These are phyloP conservation scores for Cystobasidium sp. DNA, from an alignment of 1,284 basidiomycete genomes.

Conservation along the genomic window DNA sequence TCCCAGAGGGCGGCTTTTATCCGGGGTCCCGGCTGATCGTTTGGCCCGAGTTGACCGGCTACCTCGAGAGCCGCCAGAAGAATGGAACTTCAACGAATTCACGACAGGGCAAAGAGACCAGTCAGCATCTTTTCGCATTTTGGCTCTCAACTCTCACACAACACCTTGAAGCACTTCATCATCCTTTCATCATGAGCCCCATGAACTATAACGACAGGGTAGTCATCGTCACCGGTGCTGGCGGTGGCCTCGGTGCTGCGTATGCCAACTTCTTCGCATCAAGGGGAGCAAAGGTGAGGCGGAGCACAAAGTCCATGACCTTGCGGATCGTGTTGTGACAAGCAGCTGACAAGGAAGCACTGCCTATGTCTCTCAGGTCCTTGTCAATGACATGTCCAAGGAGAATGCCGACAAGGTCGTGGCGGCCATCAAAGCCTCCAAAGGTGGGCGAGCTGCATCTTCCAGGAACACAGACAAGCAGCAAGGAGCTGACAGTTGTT, in stretches of 20 bases:
- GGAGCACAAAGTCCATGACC: constrained; percentile 15
- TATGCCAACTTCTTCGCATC: constrained; percentile 90
- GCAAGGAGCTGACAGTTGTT: not conserved
- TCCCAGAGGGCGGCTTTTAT: too few relatives aligned
- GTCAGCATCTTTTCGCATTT: not conserved
- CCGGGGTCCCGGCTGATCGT: too few relatives aligned
- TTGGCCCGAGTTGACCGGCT: not conserved
- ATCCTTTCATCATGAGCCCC: not conserved
- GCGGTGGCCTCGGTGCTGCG: constrained; percentile 90
- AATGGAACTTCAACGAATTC: not conserved
- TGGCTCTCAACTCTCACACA: too few relatives aligned
- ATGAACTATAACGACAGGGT: constrained; percentile 88
- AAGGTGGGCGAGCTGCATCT: constrained; percentile 62
- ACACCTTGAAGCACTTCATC: not conserved
- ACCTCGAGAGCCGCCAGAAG: too few relatives aligned
- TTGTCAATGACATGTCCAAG: constrained; percentile 91
- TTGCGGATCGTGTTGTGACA: not conserved
- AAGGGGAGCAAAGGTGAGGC: constrained; percentile 67
- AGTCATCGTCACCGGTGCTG: constrained; percentile 92
- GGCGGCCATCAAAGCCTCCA: constrained; percentile 73
- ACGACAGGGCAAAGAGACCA: not conserved
- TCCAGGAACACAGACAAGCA: not conserved
- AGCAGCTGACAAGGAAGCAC: not conserved
- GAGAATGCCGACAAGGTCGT: constrained; percentile 91
- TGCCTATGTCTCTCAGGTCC: constrained; percentile 65